Evolutionary conservation across 768 basidiomycete species (phyloP).

Genomic region (Trichaptum fuscoviolaceum): DNA sequence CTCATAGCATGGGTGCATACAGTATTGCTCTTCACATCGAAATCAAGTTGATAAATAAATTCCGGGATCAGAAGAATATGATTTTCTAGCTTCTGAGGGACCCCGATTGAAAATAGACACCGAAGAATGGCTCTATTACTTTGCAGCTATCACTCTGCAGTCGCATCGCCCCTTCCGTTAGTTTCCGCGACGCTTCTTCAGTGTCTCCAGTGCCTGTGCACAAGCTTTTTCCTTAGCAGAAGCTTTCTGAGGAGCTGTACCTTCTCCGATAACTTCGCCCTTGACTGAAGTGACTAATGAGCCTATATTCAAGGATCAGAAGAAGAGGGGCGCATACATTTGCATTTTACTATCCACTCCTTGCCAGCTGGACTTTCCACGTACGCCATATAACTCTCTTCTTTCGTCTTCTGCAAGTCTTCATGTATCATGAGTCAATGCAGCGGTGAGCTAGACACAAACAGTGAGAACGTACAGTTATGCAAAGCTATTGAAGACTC

Average conservation of each 20-base stretch:
- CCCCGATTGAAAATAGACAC: not conserved
- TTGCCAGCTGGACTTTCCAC: slow-evolving; percentile 35
- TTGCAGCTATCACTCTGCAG: too few species aligned
- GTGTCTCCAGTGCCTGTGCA: slow-evolving; percentile 17
- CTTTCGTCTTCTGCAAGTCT: slow-evolving; percentile 34
- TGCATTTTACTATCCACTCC: slow-evolving; percentile 52
- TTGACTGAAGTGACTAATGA: slow-evolving; percentile 31
- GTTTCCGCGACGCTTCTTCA: slow-evolving; percentile 14
- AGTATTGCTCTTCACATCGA: too few species aligned
- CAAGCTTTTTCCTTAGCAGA: slow-evolving; percentile 31
- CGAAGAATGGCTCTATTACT: not conserved
- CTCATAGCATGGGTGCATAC: too few species aligned
- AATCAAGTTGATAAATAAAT: too few species aligned
- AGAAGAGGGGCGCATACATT: slow-evolving; percentile 31
- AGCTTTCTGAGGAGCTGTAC: slow-evolving; percentile 36
- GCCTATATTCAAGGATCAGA: not conserved
- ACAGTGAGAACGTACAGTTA: slow-evolving; percentile 37
- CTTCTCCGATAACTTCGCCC: slow-evolving; percentile 43
- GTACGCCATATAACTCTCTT: slow-evolving; percentile 32
- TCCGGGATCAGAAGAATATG: too few species aligned
- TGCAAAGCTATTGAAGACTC: slow-evolving; percentile 32
- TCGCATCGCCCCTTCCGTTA: not conserved
- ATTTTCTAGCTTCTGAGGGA: too few species aligned
- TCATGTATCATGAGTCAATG: not conserved
- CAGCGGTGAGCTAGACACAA: not conserved